Conservation (phyloP, 805 yeast genomes). For the Metschnikowia continentalis region DNA sequence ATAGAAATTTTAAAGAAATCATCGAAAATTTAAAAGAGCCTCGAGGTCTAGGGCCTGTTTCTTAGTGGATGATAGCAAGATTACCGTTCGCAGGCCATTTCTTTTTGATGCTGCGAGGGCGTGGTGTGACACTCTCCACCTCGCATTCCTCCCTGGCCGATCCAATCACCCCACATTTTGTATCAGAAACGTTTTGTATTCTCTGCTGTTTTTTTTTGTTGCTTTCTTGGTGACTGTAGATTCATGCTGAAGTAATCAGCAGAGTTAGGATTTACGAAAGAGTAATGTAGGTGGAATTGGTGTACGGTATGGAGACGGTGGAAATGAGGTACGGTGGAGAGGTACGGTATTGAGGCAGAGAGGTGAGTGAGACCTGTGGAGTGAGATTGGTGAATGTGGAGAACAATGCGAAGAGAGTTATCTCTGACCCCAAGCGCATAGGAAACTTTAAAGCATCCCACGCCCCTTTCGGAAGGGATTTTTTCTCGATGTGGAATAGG, state of each 20-base stretch:
- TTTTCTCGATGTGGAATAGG: not conserved
- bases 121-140: constrained; percentile 2
- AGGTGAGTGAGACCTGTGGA: not conserved
- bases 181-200: not conserved
- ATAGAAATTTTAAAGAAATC: too few species aligned
- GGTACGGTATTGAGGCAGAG: too few species aligned
- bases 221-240: too few species aligned
- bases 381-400: not conserved
- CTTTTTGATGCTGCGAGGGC: not conserved
- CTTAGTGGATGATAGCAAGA: not conserved
- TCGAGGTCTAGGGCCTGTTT: not conserved
- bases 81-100: constrained; percentile 3
- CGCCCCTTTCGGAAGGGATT: not conserved
- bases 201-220: not conserved
- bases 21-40: not conserved
- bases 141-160: not conserved
- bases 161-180: not conserved
- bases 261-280: too few species aligned
- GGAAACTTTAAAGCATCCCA: constrained; percentile 4
- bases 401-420: not conserved
- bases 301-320: too few species aligned
- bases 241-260: too few species aligned
- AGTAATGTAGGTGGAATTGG: too few species aligned
- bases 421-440: not conserved
- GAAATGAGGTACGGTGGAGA: too few species aligned